Evolutionary conservation across 768 basidiomycete species (phyloP).

Genomic region (Trametopsis cervina): DNA sequence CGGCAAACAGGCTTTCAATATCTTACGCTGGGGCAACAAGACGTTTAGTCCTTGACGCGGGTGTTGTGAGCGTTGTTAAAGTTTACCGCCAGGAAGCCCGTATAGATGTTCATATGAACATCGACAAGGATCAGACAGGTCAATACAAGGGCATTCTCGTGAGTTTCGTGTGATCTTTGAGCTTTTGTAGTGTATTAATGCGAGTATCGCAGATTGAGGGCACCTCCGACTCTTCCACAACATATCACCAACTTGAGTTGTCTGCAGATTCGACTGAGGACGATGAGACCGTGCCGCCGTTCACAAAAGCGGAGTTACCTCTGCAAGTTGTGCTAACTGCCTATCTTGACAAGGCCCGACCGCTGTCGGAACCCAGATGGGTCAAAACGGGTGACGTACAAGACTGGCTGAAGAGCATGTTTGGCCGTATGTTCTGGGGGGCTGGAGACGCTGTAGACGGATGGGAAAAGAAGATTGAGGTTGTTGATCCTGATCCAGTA

Average conservation of each 20-base stretch:
- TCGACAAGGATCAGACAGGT: constrained; percentile 48
- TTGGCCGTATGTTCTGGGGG: constrained; percentile 84
- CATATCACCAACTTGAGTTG: constrained; percentile 55
- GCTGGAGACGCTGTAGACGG: constrained; percentile 78
- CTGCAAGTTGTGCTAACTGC: constrained; percentile 58
- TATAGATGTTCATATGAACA: constrained; percentile 71
- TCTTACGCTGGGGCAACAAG: constrained; percentile 88
- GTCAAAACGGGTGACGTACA: constrained; percentile 91
- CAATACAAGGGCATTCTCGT: constrained; percentile 74
- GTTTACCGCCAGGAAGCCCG: constrained; percentile 78
- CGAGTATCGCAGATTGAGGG: constrained; percentile 58
- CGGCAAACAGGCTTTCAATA: constrained; percentile 86
- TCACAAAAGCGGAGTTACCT: constrained; percentile 47
- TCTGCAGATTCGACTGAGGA: constrained; percentile 32
- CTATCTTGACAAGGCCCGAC: constrained; percentile 80
- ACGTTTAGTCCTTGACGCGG: constrained; percentile 84
- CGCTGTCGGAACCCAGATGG: constrained; percentile 95
- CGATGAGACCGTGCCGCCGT: constrained; percentile 69
- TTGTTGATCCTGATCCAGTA: constrained; percentile 93
- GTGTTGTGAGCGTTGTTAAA: constrained; percentile 73
- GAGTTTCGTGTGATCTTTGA: constrained; percentile 22
- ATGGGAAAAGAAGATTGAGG: constrained; percentile 91
- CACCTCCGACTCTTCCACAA: constrained; percentile 62
- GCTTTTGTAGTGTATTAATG: too few species aligned
- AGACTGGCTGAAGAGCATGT: constrained; percentile 87